Evolutionary conservation across 495 filamentous ascomycete genomes (phyloP).

Genomic region (Terfezia boudieri): DNA sequence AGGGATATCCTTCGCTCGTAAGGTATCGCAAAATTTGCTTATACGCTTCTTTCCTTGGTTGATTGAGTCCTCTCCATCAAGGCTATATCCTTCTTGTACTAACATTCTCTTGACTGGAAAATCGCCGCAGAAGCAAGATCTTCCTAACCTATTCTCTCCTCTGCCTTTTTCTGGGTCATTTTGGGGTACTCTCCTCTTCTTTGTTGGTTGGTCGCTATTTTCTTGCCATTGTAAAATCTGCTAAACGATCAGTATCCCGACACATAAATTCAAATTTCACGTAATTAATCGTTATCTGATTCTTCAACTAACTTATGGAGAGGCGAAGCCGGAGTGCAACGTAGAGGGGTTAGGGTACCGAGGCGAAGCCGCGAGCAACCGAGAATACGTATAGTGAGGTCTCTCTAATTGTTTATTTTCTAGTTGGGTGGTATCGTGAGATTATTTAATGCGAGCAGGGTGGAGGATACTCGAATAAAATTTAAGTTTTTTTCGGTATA

Average conservation of each 20-base stretch:
- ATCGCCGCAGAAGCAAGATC: background rate
- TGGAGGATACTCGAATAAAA: no score
- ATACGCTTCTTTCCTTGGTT: constrained; percentile 1
- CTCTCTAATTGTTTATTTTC: no score
- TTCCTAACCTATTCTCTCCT: constrained; percentile 1
- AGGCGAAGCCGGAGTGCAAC: no score
- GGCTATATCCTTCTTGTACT: background rate
- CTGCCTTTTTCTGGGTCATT: background rate
- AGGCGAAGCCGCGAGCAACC: no score
- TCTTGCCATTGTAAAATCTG: background rate
- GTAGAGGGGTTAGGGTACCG: no score
- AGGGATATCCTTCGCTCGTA: constrained; percentile 7
- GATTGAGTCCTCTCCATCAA: constrained; percentile 1
- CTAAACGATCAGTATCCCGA: background rate
- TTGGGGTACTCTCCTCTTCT: background rate
- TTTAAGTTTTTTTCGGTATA: no score
- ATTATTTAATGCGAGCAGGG: no score
- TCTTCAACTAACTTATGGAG: no score
- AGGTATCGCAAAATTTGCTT: constrained; percentile 2
- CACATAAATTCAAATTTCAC: no score
- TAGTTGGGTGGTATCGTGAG: no score
- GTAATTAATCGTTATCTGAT: no score
- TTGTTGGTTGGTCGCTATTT: background rate
- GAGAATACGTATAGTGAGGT: no score
- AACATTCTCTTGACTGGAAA: constrained; percentile 3